These are phyloP conservation scores for Herpotrichia juniperi DNA, from an alignment of 2,329 filamentous ascomycete species.

Conservation along the genomic window DNA sequence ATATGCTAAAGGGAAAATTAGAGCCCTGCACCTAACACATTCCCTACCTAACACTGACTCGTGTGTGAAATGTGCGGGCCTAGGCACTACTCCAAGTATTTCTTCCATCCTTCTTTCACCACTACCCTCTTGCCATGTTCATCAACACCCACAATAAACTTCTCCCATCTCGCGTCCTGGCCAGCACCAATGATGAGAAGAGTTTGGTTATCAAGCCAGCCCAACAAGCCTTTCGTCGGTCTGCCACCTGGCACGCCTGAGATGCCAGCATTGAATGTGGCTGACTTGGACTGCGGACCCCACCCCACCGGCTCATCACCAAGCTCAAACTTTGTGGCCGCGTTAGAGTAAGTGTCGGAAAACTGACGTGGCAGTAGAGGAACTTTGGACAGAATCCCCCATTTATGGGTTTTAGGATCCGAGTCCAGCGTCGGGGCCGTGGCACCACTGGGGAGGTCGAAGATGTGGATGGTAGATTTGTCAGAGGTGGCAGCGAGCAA, in stretches of 20 bases:
- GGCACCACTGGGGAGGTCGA: slow-evolving; percentile 69
- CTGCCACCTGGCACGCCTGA: slow-evolving; percentile 60
- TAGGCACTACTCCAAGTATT: slow-evolving; percentile 64
- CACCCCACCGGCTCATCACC: slow-evolving; percentile 68
- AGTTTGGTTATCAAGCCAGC: slow-evolving; percentile 78
- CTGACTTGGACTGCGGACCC: slow-evolving; percentile 34
- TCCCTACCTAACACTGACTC: too few relatives aligned
- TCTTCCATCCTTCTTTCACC: slow-evolving; percentile 80
- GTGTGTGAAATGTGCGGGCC: too few relatives aligned
- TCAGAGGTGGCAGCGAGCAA: slow-evolving; percentile 92
- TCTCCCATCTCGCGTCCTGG: slow-evolving; percentile 84
- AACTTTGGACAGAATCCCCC: slow-evolving; percentile 83
- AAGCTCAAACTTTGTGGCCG: slow-evolving; percentile 80
- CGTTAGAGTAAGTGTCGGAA: slow-evolving; percentile 87
- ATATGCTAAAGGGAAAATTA: too few relatives aligned
- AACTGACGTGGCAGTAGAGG: slow-evolving; percentile 86
- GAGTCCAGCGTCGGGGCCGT: slow-evolving; percentile 15
- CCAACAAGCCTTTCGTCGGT: slow-evolving; percentile 81
- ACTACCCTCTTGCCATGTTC: slow-evolving; percentile 71
- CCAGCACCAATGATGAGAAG: slow-evolving; percentile 81
- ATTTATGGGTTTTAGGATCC: slow-evolving; percentile 61
- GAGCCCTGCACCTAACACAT: too few relatives aligned
- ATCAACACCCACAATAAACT: slow-evolving; percentile 73
- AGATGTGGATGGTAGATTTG: slow-evolving; percentile 94
- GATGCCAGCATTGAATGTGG: slow-evolving; percentile 53